Percentiles rank a stretch among this genome's conserved stretches.
Evolutionary conservation across 169 alveolate genomes (phyloP).

Genomic region (Plasmodium falciparum): DNA sequence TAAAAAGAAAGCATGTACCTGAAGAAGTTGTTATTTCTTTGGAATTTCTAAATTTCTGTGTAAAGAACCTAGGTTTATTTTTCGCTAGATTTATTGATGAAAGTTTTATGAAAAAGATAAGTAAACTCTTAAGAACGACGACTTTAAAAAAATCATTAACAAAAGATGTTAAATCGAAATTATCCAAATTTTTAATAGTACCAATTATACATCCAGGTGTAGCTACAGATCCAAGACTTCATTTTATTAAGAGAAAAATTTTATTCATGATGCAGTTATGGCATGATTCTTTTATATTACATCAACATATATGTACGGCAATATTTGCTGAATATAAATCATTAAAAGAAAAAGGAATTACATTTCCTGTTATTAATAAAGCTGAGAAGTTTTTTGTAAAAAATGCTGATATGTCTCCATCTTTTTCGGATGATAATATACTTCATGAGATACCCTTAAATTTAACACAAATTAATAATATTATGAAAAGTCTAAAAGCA

Average conservation of each 20-base stretch:
- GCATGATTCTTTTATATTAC: slow-evolving; percentile 83
- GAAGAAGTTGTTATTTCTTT: slow-evolving; percentile 85
- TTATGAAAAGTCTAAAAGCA: slow-evolving; percentile 58
- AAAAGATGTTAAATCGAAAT: slow-evolving; percentile 81
- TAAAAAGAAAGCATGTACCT: slow-evolving; percentile 82
- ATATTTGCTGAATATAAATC: slow-evolving; percentile 82
- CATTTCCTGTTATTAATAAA: slow-evolving; percentile 71
- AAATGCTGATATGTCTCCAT: slow-evolving; percentile 52
- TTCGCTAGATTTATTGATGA: slow-evolving; percentile 81
- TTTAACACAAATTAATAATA: slow-evolving; percentile 65
- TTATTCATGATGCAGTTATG: slow-evolving; percentile 82
- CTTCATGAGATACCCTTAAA: slow-evolving; percentile 59
- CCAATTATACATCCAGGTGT: slow-evolving; percentile 87
- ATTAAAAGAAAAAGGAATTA: slow-evolving; percentile 82
- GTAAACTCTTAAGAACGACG: slow-evolving; percentile 78
- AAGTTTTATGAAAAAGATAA: slow-evolving; percentile 82
- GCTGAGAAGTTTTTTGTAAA: slow-evolving; percentile 74
- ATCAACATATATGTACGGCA: slow-evolving; percentile 79
- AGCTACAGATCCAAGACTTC: slow-evolving; percentile 86
- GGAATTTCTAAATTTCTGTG: slow-evolving; percentile 81
- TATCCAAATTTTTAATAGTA: slow-evolving; percentile 83
- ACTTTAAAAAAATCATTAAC: slow-evolving; percentile 82
- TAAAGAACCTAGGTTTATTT: slow-evolving; percentile 80
- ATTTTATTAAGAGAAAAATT: slow-evolving; percentile 83
- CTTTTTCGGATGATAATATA: slow-evolving; percentile 68